These are phyloP conservation scores for Cercospora sp. DNA, from an alignment of 2,329 filamentous ascomycete genomes.

Conservation along the genomic window DNA sequence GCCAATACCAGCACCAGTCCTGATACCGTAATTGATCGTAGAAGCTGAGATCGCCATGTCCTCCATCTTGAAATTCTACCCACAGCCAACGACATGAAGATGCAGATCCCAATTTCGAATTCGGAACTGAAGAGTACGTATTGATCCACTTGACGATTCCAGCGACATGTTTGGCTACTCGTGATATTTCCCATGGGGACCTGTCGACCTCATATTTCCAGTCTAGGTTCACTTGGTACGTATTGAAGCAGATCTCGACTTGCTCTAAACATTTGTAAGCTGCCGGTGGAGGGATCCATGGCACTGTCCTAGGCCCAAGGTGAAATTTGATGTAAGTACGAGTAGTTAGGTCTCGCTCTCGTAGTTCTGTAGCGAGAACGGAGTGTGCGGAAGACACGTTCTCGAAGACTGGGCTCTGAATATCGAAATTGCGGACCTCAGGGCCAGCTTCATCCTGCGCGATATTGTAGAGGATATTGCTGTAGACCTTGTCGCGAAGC, in stretches of 20 bases:
- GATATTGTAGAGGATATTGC: neutral
- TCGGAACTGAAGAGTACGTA: neutral
- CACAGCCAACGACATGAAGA: neutral
- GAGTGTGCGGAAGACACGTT: neutral
- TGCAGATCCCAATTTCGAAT: neutral
- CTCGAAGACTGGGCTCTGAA: neutral
- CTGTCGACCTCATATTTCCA: neutral
- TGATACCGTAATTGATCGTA: neutral
- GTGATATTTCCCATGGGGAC: neutral
- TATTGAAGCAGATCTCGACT: neutral
- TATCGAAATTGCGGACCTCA: neutral
- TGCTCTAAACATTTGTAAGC: neutral
- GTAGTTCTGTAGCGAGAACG: neutral
- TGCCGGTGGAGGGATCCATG: neutral
- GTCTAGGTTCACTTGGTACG: neutral
- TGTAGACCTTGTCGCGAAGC: neutral
- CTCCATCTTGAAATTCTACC: neutral
- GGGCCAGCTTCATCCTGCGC: neutral
- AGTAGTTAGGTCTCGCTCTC: neutral
- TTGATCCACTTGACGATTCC: neutral
- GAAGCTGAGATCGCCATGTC: neutral
- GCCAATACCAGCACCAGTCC: neutral
- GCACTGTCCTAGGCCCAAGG: neutral
- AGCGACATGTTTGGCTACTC: neutral
- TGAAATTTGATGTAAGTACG: neutral